These are phyloP conservation scores for Coemansia sp. DNA, from an alignment of 192 early-diverging fungal species.

Conservation along the genomic window DNA sequence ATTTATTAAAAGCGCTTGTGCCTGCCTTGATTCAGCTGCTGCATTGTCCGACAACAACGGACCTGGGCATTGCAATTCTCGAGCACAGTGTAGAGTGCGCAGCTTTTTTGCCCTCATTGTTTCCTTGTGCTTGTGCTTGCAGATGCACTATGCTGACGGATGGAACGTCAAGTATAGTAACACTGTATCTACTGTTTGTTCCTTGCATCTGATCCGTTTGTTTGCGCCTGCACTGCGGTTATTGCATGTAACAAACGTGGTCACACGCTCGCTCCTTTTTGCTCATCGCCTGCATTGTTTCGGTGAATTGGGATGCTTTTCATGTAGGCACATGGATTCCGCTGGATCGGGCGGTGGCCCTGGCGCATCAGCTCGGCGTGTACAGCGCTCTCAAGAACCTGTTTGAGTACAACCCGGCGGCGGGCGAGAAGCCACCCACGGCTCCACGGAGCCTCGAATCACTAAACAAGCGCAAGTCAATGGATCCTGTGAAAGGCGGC, in stretches of 20 bases:
- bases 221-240: neutral
- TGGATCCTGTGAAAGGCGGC: neutral
- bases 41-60: neutral
- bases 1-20: conserved; percentile 2
- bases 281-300: neutral
- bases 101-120: neutral
- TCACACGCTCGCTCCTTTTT: neutral
- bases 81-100: conserved; percentile 1
- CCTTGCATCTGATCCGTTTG: neutral
- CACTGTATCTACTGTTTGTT: neutral
- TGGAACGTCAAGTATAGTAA: neutral
- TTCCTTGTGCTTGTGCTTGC: neutral
- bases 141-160: neutral
- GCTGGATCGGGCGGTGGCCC: conserved; percentile 37
- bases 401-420: conserved; percentile 49
- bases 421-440: conserved; percentile 47
- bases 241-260: neutral
- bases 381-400: conserved; percentile 36
- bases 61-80: neutral
- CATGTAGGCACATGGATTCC: conserved; percentile 58
- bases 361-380: conserved; percentile 42
- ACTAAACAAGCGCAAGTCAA: conserved; percentile 47
- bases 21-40: neutral
- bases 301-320: neutral
- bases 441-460: conserved; percentile 57